Base-by-base conservation (phyloP, 2,329 filamentous ascomycete species). In the Sclerotiophoma versabilis region DNA sequence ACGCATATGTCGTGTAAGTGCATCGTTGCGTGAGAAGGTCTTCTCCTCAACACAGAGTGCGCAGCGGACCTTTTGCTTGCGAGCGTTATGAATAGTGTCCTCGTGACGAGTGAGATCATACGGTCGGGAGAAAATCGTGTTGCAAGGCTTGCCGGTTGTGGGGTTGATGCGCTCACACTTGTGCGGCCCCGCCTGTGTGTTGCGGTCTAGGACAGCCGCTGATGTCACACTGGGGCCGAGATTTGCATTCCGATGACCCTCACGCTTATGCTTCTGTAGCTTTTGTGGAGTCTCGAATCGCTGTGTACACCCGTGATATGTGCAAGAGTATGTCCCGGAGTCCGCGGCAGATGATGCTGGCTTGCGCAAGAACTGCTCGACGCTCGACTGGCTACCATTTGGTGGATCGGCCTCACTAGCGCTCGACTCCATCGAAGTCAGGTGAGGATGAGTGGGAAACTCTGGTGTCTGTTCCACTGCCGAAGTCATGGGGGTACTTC, bases 71-170 rank as follows among this genome's bases (percentile, higher is more conserved):
- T 98, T 98, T 75, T 93, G 88, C 81, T 97, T 97, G 67, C 91
- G 87, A 1, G 87, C 88, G 66, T 97, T 97, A 83, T 98, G 95
- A 61, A 98, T 98, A 0, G 95, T 98, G 63, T 97, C 93, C 75
- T 99, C 95, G 72, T 99, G 95, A 19, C 95, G 84, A 0, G 95
- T 99, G 46, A 99, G 83, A 75, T 99, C 95, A 80, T 99, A 99
- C 1, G 95, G 95, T 17, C 95, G 83, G 0, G 93, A 97, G 76
- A 99, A 98, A 48, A 96, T 83, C 0, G 92, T 96, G 73, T 91
- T 93, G 83, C 95, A 98, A 0, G 92, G 89, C 79, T 97, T 97
- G 60, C 92, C 91, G 0, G 95, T 98, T 60, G 91, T 93, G 1
- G 93, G 93, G 76, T 98, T 98, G 77, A 93, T 91, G 63, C 93